phyloP scores from a whole-genome alignment of 306 rosid species.

The Benincasa hispida region DNA sequence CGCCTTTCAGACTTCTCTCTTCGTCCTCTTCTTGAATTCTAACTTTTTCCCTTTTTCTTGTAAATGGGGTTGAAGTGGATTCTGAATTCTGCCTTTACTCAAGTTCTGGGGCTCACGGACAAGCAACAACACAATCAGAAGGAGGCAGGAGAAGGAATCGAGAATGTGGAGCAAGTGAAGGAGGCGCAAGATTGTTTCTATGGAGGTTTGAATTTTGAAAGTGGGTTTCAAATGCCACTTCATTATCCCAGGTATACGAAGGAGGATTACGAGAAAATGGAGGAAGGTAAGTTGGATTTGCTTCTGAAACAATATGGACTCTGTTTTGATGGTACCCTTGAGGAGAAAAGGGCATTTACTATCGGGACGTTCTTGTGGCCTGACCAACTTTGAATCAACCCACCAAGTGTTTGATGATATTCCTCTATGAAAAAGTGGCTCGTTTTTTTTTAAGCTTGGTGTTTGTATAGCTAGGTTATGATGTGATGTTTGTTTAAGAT shows the following conservation, averaged over 20 bases:
- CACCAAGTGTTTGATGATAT: not conserved
- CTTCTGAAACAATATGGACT: slow-evolving; percentile 20
- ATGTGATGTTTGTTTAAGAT: not conserved
- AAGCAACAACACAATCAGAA: not conserved
- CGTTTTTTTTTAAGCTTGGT: not conserved
- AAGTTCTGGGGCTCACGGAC: not conserved
- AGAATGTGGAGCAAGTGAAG: not conserved
- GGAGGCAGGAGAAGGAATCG: not conserved
- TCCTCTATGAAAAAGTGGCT: not conserved
- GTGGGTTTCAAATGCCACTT: slow-evolving; percentile 24
- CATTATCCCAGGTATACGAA: slow-evolving; percentile 20
- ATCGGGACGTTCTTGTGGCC: slow-evolving; percentile 21
- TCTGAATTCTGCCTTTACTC: not conserved
- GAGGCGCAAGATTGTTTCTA: too few species aligned
- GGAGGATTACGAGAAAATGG: slow-evolving; percentile 20
- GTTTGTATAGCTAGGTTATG: not conserved
- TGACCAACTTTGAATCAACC: not conserved
- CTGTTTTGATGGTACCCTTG: slow-evolving; percentile 7
- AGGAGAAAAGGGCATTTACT: slow-evolving; percentile 15
- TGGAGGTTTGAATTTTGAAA: not conserved
- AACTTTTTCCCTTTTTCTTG: not conserved
- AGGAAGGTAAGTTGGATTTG: slow-evolving; percentile 12
- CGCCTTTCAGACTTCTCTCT: not conserved
- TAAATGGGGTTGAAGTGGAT: slow-evolving; percentile 8
- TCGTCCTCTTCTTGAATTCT: not conserved